Base-by-base conservation (phyloP, 2,329 filamentous ascomycete genomes). In the Trichoderma atroviride region DNA sequence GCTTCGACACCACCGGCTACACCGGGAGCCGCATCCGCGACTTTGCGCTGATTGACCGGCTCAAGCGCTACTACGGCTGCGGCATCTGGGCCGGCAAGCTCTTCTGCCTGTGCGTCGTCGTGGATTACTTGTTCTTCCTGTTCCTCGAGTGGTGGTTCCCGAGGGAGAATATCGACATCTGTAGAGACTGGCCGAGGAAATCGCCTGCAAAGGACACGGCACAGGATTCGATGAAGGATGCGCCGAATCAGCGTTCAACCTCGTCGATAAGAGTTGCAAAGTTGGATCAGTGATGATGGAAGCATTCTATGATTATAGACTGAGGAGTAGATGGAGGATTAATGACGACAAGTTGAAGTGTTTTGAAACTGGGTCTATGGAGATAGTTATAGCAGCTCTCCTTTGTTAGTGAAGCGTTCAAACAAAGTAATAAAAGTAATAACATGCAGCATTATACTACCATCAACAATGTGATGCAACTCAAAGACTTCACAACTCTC, bases 81-180 rank as follows among this genome's bases (percentile, higher is more conserved):
- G 96, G 96, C 40, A 95, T 98, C 61, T 99, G 96, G 96, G 96
- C 96, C 0, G 96, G 96, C 43, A 99, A 99, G 81, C 84, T 99
- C 10, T 99, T 99, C 76, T 97, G 96, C 76, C 84, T 99, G 1
- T 97, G 95, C 73, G 94, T 94, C 13, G 89, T 98, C 69, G 91
- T 99, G 63, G 96, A 99, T 80, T 99, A 97, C 75, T 81, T 99
- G 60, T 86, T 99, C 64, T 97, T 94, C 75, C 85, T 97, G 59
- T 88, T 97, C 60, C 84, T 97, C 65, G 96, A 99, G 79, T 88
- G 96, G 80, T 92, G 89, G 83, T 94, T 92, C 71, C 96, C 96
- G 0, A 85, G 94, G 69, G 90, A 92, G 47, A 87, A 89, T 53
- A 98, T 99, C 72, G 96, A 99, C 75, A 89, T 96, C 70, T 94